Percentiles rank a stretch among this genome's conserved stretches.
phyloP scores from a whole-genome alignment of 1,284 basidiomycete species.

The Irpex lacteus region DNA sequence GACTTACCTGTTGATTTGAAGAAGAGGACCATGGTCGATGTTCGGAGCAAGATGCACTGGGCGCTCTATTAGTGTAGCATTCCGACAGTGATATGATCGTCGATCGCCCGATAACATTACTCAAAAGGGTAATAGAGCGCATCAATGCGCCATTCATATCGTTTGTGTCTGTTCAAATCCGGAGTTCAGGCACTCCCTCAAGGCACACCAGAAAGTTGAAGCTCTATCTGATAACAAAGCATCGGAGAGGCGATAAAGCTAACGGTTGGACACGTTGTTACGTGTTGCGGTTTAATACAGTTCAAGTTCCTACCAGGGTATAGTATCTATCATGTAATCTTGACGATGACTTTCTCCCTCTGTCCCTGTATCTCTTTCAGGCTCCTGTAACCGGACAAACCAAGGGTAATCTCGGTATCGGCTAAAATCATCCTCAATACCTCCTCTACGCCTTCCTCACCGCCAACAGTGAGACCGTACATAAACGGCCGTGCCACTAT shows the following conservation, averaged over 20 bases:
- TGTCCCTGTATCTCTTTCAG: slow-evolving; percentile 37
- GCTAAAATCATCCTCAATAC: slow-evolving; percentile 49
- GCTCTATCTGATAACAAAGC: too few species aligned
- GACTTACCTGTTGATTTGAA: neutral
- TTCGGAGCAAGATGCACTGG: neutral
- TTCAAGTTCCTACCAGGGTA: too few species aligned
- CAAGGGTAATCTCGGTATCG: slow-evolving; percentile 54
- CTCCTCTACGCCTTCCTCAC: slow-evolving; percentile 52
- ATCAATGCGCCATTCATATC: neutral
- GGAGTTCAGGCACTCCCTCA: too few species aligned
- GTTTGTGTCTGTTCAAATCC: too few species aligned
- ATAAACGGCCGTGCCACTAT: slow-evolving; percentile 46
- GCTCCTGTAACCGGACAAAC: slow-evolving; percentile 38
- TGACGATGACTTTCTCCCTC: slow-evolving; percentile 24
- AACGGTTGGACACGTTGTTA: too few species aligned
- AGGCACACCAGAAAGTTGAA: too few species aligned
- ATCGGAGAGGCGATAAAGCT: too few species aligned
- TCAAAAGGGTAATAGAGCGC: neutral
- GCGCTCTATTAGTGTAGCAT: neutral
- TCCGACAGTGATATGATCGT: neutral
- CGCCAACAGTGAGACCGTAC: slow-evolving; percentile 52
- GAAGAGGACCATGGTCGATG: slow-evolving; percentile 8
- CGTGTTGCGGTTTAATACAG: too few species aligned
- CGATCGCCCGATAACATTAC: neutral
- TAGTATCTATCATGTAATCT: slow-evolving; percentile 4